phyloP scores from a whole-genome alignment of 106 monocot genomes.

The Posidonia australis region DNA sequence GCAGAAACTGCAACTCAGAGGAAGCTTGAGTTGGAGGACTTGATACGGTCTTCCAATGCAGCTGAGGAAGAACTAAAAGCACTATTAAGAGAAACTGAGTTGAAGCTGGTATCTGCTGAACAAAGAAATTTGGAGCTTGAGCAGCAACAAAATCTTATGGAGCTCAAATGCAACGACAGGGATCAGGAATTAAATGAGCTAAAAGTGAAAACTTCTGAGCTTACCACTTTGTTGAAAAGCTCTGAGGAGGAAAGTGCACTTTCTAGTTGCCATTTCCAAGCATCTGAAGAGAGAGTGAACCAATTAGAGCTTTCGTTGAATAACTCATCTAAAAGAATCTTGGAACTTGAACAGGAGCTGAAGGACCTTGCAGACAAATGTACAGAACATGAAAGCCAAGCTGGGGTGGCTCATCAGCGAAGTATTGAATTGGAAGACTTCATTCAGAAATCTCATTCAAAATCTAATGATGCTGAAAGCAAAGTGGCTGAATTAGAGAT shows the following conservation, averaged over 20 bases:
- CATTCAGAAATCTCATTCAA: slow-evolving; percentile 36
- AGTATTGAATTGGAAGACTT: slow-evolving; percentile 41
- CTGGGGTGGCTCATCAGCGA: slow-evolving; percentile 21
- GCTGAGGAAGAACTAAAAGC: slow-evolving; percentile 35
- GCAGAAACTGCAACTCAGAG: slow-evolving; percentile 32
- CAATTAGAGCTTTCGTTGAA: slow-evolving; percentile 54
- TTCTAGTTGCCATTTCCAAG: slow-evolving; percentile 28
- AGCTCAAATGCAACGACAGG: slow-evolving; percentile 30
- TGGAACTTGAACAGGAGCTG: slow-evolving; percentile 43
- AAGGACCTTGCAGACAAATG: slow-evolving; percentile 36
- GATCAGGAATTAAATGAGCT: slow-evolving; percentile 38
- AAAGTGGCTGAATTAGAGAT: slow-evolving; percentile 46
- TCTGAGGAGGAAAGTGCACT: slow-evolving; percentile 33
- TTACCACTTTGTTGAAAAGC: slow-evolving; percentile 26
- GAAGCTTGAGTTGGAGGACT: slow-evolving; percentile 41
- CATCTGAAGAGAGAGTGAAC: slow-evolving; percentile 40
- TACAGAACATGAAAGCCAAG: slow-evolving; percentile 27
- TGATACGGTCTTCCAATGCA: slow-evolving; percentile 29
- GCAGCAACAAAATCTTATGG: slow-evolving; percentile 36
- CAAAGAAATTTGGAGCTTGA: slow-evolving; percentile 47
- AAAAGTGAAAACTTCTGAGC: slow-evolving; percentile 35
- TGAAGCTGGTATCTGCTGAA: slow-evolving; percentile 40
- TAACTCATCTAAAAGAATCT: slow-evolving; percentile 23
- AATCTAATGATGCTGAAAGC: slow-evolving; percentile 38
- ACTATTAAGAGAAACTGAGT: slow-evolving; percentile 40